Conservation (phyloP, 1,139 yeast genomes). For the Yamadazyma kanchanaburiensis region DNA sequence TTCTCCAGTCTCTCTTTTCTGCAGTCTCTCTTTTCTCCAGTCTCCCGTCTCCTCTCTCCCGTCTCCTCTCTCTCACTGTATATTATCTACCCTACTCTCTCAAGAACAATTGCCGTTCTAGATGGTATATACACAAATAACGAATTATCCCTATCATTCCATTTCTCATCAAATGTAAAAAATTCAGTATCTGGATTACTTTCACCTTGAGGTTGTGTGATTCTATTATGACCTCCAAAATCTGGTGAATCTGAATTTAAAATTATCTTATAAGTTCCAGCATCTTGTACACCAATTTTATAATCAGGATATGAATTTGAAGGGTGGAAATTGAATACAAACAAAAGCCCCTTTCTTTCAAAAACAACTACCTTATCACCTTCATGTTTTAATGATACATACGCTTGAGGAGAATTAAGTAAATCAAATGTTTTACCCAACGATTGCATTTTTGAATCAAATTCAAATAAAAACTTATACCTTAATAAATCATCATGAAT, state of each 20-base stretch:
- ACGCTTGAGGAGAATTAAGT: conserved; percentile 76
- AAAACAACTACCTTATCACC: conserved; percentile 83
- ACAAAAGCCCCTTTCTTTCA: conserved; percentile 82
- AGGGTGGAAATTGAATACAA: conserved; percentile 88
- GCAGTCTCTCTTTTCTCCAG: no score
- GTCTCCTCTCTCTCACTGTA: no score
- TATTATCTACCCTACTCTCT: no score
- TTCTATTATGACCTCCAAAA: conserved; percentile 81
- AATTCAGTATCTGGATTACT: conserved; percentile 45
- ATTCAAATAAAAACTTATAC: conserved; percentile 71
- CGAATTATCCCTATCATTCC: conserved; percentile 80
- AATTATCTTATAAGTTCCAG: conserved; percentile 75
- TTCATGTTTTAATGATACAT: conserved; percentile 84
- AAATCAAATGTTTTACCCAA: conserved; percentile 70
- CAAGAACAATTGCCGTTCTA: conserved; percentile 67
- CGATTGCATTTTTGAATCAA: conserved; percentile 82
- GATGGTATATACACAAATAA: conserved; percentile 81
- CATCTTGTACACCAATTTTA: conserved; percentile 77
- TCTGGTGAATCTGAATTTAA: conserved; percentile 68
- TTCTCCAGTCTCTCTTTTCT: no score
- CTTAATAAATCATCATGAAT: conserved; percentile 76
- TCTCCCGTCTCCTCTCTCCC: no score
- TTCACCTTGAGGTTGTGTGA: conserved; percentile 48
- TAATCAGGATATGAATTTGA: conserved; percentile 80
- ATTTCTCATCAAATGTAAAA: conserved; percentile 67